phyloP scores from a whole-genome alignment of 257 asterid genomes.

The Gynochthodes officinalis region DNA sequence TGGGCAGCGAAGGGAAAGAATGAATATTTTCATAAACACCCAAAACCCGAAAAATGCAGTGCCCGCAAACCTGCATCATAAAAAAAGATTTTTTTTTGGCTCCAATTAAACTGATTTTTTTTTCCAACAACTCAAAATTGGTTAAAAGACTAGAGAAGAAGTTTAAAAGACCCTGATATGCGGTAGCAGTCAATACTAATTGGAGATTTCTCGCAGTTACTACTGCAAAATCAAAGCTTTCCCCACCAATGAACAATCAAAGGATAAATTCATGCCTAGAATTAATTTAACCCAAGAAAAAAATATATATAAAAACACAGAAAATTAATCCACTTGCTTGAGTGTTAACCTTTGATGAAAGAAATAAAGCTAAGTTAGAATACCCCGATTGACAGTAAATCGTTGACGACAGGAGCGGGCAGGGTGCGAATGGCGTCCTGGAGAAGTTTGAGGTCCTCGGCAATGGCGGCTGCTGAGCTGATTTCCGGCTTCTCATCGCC shows the following conservation, averaged over 20 bases:
- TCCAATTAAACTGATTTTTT: not conserved
- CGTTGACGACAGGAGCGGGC: constrained; percentile 54
- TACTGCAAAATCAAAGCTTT: not conserved
- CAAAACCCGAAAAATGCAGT: constrained; percentile 59
- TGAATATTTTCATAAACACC: constrained; percentile 40
- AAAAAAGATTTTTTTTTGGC: not conserved
- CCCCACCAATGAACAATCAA: not conserved
- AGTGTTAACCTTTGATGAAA: too few species aligned
- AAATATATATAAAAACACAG: too few species aligned
- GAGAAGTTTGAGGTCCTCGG: constrained; percentile 29
- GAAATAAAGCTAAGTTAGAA: constrained; percentile 2
- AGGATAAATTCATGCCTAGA: not conserved
- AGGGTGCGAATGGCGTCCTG: constrained; percentile 42
- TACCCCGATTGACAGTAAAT: constrained; percentile 65
- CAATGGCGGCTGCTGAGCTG: constrained; percentile 22
- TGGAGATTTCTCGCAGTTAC: not conserved
- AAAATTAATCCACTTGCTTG: too few species aligned
- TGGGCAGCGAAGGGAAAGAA: constrained; percentile 41
- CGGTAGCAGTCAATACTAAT: not conserved
- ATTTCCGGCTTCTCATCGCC: constrained; percentile 22
- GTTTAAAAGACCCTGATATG: too few species aligned
- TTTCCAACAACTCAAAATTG: not conserved
- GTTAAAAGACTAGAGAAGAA: too few species aligned
- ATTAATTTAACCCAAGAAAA: too few species aligned
- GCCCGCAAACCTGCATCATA: constrained; percentile 54